Base-by-base conservation (phyloP, 129 eudicot genomes). In the Escallonia herrerae region DNA sequence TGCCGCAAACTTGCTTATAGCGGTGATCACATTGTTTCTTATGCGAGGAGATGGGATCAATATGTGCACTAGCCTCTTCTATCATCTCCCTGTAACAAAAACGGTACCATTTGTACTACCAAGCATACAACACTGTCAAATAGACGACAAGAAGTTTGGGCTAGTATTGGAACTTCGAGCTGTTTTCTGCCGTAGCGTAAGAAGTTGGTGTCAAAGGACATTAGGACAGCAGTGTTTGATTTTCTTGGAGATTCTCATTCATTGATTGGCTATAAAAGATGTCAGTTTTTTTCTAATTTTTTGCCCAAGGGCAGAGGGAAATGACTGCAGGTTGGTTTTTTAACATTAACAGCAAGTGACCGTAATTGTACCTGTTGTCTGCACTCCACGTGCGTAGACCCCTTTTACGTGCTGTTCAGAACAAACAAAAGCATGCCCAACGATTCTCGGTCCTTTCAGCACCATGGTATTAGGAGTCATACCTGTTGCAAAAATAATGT, bases 381-480 rank as follows among this genome's bases (percentile, higher is more conserved):
- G 33, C 33, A 22, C 33, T 22, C 33, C 65, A 58, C 73, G 73
- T 69, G 73, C 71, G 64, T 57, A 58, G 60, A 57, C 64, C 70
- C 77, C 65, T 5, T 46, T 64, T 38, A 39, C 52, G 13, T 12
- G 43, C 68, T 62, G 66, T 71, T 65, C 15, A 15, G 53, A 71
- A 12, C 50, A 71, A 64, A 62, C 77, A 65, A 41, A 65, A 65
- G 38, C 63, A 64, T 60, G 47, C 15, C 71, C 77, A 73, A 65
- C 71, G 77, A 61, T 65, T 73, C 60, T 7, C 15, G 51, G 71
- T 56, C 58, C 64, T 42, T 63, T 54, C 43, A 12, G 15, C 15
- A 62, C 44, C 40, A 47, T 41, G n/a, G 6, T 40, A 22, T 22
- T 22, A 22, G 33, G 33, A 22, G 33, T 22, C 1, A 22, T 22